These are phyloP conservation scores for Puccinia novopanici DNA, from an alignment of 1,284 basidiomycete genomes.

Conservation along the genomic window DNA sequence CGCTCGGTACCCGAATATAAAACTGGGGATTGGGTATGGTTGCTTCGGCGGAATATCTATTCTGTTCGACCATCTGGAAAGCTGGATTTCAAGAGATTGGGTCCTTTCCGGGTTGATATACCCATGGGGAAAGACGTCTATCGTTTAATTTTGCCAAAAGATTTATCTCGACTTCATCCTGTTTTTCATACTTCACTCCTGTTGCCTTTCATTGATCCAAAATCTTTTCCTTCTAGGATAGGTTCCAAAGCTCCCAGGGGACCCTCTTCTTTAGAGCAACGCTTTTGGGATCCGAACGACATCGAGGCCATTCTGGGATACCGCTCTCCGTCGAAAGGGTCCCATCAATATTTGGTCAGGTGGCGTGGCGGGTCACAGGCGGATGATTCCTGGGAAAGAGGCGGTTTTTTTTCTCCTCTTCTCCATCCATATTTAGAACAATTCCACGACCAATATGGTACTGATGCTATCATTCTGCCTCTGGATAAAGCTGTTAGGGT, in stretches of 20 bases:
- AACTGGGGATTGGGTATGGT: no score
- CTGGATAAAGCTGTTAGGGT: neutral
- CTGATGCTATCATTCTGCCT: neutral
- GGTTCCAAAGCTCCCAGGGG: neutral
- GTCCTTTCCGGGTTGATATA: no score
- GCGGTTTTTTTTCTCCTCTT: neutral
- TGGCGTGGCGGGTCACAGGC: constrained; percentile 2
- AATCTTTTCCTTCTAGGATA: neutral
- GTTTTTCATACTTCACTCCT: no score
- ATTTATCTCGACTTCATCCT: no score
- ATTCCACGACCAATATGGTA: neutral
- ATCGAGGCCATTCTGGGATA: neutral
- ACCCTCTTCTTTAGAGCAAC: neutral
- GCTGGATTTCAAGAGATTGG: no score
- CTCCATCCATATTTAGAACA: neutral
- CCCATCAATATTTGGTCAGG: neutral
- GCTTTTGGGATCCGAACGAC: neutral
- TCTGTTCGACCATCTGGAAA: no score
- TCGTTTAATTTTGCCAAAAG: no score
- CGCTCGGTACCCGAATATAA: no score
- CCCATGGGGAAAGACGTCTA: no score
- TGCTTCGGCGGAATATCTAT: no score
- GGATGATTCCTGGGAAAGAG: constrained; percentile 13
- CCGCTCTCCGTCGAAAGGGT: neutral
- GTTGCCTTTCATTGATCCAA: no score